Evolutionary conservation across 768 basidiomycete species (phyloP), one percentile per base, ranked within the genome.

Genomic region (Lactarius akahatsu): DNA sequence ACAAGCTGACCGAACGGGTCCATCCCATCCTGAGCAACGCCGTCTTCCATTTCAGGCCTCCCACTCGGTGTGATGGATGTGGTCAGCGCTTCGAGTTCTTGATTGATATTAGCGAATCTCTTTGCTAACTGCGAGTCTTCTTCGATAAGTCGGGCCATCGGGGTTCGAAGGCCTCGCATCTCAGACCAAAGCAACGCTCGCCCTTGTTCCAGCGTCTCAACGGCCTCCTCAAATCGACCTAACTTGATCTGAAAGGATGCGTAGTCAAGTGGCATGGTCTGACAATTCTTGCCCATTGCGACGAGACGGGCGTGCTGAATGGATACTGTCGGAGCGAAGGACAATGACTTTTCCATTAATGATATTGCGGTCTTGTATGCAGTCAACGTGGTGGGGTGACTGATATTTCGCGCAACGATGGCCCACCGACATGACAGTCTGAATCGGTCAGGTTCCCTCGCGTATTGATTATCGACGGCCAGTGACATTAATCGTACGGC

Each of bases 131-230:
- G 30, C 43, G 10, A 3, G 10, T 47, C n/a, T 23, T 10, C 45
- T 2, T 23, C 26, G 23, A 50, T 50, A 40, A 61, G 41, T 0
- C 23, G 43, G 18, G 11, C 65, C 23, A 26, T 55, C 2, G 26
- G 26, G 26, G 65, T 45, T 26, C 59, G 52, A 8, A 65, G 54
- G 43, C 59, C 55, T 56, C 52, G 52, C 26, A 65, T 45, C 41
- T 61, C 64, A 2, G 59, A 61, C 64, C 59, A 65, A 10, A 65
- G 40, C 15, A 61, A 30, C 18, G 26, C 23, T 38, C 38, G 43
- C n/a, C 64, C 64, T 56, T 38, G 50, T 23, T 65, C 64, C 16
- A 65, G 50, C 10, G 64, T 56, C 52, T 61, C 64, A 28, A 61
- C 13, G 9, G 64, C 64, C 43, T 36, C 40, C 34, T 65, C 64